Evolutionary conservation across 495 filamentous ascomycete species (phyloP), one percentile per base, ranked within the genome.

Genomic region (Patellaria atrata): DNA sequence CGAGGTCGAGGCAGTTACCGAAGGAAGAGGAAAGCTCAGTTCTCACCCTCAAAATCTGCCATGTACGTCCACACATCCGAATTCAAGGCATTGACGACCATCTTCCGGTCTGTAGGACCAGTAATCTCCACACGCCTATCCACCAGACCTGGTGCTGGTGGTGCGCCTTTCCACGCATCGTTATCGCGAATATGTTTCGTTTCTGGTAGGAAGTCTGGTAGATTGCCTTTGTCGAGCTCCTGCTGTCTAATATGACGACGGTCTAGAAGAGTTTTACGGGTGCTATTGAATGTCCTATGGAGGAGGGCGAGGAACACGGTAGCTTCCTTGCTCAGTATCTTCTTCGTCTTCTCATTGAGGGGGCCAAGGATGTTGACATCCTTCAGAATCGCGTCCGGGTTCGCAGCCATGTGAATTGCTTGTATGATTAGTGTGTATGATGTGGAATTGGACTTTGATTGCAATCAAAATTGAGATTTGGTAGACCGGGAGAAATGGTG

Each of bases 61-160:
- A 99, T 99, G 56, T 99, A 99, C 19, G 89, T 96, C 83, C 82
- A 99, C 13, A 96, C 91, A 53, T 96, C 73, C 23, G 87, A 77
- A 59, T 99, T 99, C 56, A 99, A 51, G 4, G 89, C 89, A 60
- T 99, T 99, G 37, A 99, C 82, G 24, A 99, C 84, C 89, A 99
- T 99, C 73, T 96, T 99, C 40, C 91, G 71, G 60, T 96, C 89
- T 3, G 89, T 96, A 0, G 89, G 89, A 1, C 89, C 89, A 10
- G 89, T 99, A 60, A 99, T 99, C 68, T 99, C 89, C n/a, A 94
- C 85, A 42, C 89, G 70, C 40, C 89, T 74, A 63, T 99, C 91
- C 22, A 94, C 76, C 24, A 99, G 65, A 27, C 89, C 89, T 0
- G 89, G 87, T 6, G 91, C 89, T 11, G 91, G 89, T 29, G 82